These are phyloP conservation scores for Bondarzewia mesenterica DNA, from an alignment of 1,284 basidiomycete genomes.

Conservation along the genomic window DNA sequence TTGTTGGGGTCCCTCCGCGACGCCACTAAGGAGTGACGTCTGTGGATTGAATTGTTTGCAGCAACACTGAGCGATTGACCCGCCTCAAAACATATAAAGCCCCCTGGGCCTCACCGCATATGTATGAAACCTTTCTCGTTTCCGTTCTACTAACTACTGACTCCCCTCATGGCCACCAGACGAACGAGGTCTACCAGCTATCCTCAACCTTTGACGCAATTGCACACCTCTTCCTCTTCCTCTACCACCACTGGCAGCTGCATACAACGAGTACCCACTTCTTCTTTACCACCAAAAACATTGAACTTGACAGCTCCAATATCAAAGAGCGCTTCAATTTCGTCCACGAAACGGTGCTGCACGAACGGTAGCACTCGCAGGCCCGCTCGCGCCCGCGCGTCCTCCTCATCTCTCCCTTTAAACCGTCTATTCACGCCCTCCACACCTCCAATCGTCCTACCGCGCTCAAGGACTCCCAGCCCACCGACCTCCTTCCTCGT, in stretches of 20 bases:
- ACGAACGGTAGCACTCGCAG: background rate
- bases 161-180: background rate
- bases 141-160: background rate
- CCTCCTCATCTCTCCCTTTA: background rate
- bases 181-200: background rate
- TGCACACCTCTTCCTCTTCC: background rate
- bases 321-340: background rate
- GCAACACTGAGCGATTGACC: no score
- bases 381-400: background rate
- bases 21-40: no score
- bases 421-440: background rate
- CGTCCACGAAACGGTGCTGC: background rate
- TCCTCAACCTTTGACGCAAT: background rate
- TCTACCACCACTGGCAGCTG: no score
- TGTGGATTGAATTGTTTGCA: no score
- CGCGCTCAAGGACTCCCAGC: slow-evolving; percentile 5
- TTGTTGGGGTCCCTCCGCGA: no score
- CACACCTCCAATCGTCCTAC: background rate
- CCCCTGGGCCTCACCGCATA: no score
- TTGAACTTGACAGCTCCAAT: no score
- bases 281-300: no score
- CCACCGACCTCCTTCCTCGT: slow-evolving; percentile 7
- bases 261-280: no score
- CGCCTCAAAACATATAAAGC: no score
- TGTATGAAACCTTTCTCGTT: no score